Evolutionary conservation across 768 basidiomycete species (phyloP), one percentile per base, ranked within the genome.

Genomic region (Kwoniella heveanensis): DNA sequence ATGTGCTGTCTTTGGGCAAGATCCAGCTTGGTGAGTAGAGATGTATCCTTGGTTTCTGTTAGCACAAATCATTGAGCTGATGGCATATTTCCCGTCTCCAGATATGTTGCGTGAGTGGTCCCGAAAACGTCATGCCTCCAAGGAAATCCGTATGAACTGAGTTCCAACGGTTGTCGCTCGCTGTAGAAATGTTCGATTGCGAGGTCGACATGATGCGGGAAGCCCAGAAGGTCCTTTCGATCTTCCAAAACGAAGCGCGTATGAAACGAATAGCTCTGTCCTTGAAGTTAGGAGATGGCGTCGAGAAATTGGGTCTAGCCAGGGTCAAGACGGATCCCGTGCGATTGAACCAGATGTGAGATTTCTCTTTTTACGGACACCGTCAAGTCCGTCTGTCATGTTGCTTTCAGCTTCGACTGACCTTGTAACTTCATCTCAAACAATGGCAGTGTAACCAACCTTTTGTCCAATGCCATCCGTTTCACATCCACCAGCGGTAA

Each of bases 1-100:
- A 83, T 64, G 79, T 82, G 0, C 72, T 82, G 12, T 80, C 81
- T 15, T 66, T 83, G 15, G 82, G 80, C 21, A 65, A 81, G 36
- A 80, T 82, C 48, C 81, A 82, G 60, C 70, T 83, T 3, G 77
- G 79, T 53, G 68, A 70, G 61, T 68, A 71, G 22, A n/a, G n/a
- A n/a, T n/a, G n/a, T n/a, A n/a, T n/a, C n/a, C n/a, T n/a, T n/a
- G n/a, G n/a, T n/a, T n/a, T n/a, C n/a, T n/a, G n/a, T n/a, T n/a
- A n/a, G n/a, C n/a, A n/a, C n/a, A n/a, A n/a, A n/a, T n/a, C n/a
- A n/a, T n/a, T n/a, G 60, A 64, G 22, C 64, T 70, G 27, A 70
- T 65, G 19, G n/a, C 37, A 24, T 13, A 9, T 9, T 2, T 37
- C 53, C 64, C 29, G 17, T n/a, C 30, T 32, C 3, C 36, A 71